These are phyloP conservation scores for Casaregolazyma suthepensis DNA, from an alignment of 1,139 yeast species.

Conservation along the genomic window DNA sequence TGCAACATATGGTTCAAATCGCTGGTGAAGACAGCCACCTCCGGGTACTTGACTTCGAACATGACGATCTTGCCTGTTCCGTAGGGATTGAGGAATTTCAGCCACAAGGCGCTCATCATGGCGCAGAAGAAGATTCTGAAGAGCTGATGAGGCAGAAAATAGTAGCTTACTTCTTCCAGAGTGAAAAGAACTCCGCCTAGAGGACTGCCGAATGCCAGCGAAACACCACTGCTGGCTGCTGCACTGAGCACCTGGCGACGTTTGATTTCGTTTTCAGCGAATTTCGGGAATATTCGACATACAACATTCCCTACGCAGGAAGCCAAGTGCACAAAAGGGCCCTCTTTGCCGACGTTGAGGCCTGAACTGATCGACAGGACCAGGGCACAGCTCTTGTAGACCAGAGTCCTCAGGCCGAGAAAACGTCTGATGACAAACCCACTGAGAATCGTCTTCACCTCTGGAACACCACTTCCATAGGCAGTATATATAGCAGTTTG, in stretches of 20 bases:
- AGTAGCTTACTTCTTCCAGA: constrained; percentile 59
- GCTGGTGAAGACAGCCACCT: constrained; percentile 41
- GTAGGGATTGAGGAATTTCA: constrained; percentile 54
- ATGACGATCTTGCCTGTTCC: constrained; percentile 59
- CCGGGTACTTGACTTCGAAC: constrained; percentile 49
- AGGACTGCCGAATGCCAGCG: constrained; percentile 66
- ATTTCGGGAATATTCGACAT: constrained; percentile 47
- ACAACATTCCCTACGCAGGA: constrained; percentile 59
- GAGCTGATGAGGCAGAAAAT: constrained; percentile 51
- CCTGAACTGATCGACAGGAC: constrained; percentile 62
- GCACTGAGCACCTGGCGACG: constrained; percentile 58
- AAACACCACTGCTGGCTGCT: constrained; percentile 64
- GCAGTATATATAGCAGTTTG: constrained; percentile 40
- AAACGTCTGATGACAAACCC: constrained; percentile 39
- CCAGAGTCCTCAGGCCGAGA: constrained; percentile 49
- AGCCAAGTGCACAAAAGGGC: constrained; percentile 67
- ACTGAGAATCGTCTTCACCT: constrained; percentile 39
- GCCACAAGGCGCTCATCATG: constrained; percentile 49
- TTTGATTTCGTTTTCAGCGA: constrained; percentile 46
- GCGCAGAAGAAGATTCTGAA: constrained; percentile 60
- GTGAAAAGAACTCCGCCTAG: constrained; percentile 63
- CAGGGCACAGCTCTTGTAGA: constrained; percentile 47
- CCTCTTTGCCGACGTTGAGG: constrained; percentile 62
- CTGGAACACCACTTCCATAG: constrained; percentile 62
- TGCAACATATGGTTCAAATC: constrained; percentile 41